Evolutionary conservation across 306 rosid genomes (phyloP).

Genomic region (Quercus bicolor): DNA sequence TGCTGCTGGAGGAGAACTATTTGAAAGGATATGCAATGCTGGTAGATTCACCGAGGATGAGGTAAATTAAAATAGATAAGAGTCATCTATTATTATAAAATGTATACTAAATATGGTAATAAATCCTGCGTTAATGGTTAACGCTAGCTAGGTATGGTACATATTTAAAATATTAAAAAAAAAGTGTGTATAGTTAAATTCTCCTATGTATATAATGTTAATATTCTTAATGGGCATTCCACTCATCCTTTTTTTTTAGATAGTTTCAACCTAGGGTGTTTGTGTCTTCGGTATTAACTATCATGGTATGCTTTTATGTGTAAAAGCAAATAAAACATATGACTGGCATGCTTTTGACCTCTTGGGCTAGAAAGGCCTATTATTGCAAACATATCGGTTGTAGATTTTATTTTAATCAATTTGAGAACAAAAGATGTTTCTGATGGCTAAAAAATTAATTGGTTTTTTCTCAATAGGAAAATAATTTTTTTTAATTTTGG

Average conservation of each 20-base stretch:
- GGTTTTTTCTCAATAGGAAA: not conserved
- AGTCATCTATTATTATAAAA: not conserved
- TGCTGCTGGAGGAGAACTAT: conserved; percentile 95
- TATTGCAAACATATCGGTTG: too few relatives aligned
- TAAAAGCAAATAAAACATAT: not conserved
- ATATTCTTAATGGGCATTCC: not conserved
- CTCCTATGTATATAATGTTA: too few relatives aligned
- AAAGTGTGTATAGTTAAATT: too few relatives aligned
- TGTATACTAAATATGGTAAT: too few relatives aligned
- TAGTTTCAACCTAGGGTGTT: too few relatives aligned
- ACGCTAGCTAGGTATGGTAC: too few relatives aligned
- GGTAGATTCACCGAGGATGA: conserved; percentile 98
- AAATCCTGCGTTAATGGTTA: too few relatives aligned
- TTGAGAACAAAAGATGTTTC: too few relatives aligned
- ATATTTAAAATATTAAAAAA: too few relatives aligned
- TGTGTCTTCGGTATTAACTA: not conserved
- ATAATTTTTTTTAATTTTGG: not conserved
- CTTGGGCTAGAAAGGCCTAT: too few relatives aligned
- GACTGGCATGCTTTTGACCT: conserved; percentile 6
- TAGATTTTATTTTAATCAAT: too few relatives aligned
- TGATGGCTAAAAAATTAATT: too few relatives aligned
- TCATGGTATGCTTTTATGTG: not conserved
- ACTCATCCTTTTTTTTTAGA: not conserved
- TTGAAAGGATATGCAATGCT: conserved; percentile 89
- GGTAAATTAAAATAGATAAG: conserved; percentile 35